Conservation (phyloP, 768 basidiomycete genomes). For the Amanita fuliginea region DNA sequence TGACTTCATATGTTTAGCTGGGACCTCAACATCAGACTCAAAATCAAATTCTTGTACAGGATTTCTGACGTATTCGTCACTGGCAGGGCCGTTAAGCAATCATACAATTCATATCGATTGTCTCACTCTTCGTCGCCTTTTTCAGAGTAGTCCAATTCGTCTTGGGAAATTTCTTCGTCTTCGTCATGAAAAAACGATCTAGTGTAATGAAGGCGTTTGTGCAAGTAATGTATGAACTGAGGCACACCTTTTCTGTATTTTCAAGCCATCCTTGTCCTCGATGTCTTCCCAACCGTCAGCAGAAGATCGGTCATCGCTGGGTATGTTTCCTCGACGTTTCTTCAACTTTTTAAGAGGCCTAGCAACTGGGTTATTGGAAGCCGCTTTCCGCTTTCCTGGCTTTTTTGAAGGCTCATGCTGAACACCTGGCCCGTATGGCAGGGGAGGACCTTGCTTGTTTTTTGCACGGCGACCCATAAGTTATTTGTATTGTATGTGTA, state of each 20-base stretch:
- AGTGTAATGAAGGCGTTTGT: conserved; percentile 5
- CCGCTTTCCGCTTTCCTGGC: conserved; percentile 66
- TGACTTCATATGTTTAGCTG: conserved; percentile 36
- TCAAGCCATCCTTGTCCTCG: conserved; percentile 34
- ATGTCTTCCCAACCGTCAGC: conserved; percentile 57
- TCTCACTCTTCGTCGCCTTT: conserved; percentile 35
- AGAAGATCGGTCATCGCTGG: conserved; percentile 17
- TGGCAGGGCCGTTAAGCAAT: conserved; percentile 10
- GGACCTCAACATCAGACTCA: conserved; percentile 45
- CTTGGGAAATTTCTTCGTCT: conserved; percentile 22
- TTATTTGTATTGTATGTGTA: conserved; percentile 3
- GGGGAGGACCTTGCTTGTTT: conserved; percentile 71
- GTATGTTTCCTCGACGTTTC: conserved; percentile 17
- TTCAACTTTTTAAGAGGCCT: conserved; percentile 34
- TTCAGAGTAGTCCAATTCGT: conserved; percentile 40
- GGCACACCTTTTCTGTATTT: conserved; percentile 20
- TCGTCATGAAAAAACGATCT: conserved; percentile 37
- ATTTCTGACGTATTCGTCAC: conserved; percentile 40
- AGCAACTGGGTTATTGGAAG: conserved; percentile 19
- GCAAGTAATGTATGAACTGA: conserved; percentile 1
- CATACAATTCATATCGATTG: not conserved
- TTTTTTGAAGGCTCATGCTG: conserved; percentile 35
- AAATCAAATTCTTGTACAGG: conserved; percentile 53
- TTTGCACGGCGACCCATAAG: conserved; percentile 78
- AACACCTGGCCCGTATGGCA: conserved; percentile 35